A percentile compares a stretch with the other conserved stretches of the same genome.
Evolutionary conservation across 805 yeast species (phyloP).

Genomic region (Yarrowia divulgata): DNA sequence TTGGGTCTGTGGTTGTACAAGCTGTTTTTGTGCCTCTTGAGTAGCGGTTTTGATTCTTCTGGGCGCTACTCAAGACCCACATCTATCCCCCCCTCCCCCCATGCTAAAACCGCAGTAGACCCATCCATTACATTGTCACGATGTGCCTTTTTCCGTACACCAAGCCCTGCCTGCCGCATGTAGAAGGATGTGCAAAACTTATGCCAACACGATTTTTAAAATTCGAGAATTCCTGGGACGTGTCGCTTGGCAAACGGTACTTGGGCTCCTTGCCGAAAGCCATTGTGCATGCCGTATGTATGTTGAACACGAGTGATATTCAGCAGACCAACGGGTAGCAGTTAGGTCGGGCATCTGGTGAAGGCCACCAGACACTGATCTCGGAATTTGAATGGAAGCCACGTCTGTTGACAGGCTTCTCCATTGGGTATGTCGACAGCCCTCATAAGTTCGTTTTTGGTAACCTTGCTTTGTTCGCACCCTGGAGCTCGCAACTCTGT

Average conservation of each 20-base stretch:
- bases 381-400: neutral
- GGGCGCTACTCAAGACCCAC: no score
- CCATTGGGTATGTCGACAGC: constrained; percentile 1
- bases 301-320: constrained; percentile 3
- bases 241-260: constrained; percentile 1
- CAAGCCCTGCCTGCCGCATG: constrained; percentile 17
- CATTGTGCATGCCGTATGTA: constrained; percentile 3
- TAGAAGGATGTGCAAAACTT: constrained; percentile 16
- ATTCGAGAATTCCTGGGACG: neutral
- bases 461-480: constrained; percentile 19
- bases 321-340: neutral
- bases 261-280: neutral
- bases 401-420: neutral
- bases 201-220: constrained; percentile 2
- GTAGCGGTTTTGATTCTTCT: no score
- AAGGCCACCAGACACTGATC: neutral
- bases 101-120: neutral
- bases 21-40: no score
- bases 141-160: neutral
- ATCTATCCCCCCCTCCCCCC: neutral
- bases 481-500: constrained; percentile 12
- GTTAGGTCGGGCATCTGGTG: neutral
- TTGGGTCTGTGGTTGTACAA: no score
- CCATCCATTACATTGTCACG: neutral
- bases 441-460: neutral